Percentiles rank a stretch among this genome's conserved stretches.
Evolutionary conservation across 352 stramenopile species (phyloP).

Genomic region (Phytophthora multivora): DNA sequence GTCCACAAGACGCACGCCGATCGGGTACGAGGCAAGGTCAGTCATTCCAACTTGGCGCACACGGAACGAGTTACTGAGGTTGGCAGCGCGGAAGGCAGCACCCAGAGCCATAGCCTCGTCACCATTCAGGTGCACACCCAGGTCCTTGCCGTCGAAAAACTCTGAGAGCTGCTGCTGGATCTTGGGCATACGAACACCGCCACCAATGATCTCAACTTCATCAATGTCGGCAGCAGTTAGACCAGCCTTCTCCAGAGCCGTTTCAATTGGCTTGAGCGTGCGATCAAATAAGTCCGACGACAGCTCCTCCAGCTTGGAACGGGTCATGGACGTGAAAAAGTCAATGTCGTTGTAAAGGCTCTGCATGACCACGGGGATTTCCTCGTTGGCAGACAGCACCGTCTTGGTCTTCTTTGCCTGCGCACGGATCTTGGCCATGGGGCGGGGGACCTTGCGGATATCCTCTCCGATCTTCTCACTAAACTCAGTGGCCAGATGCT

Average conservation of each 20-base stretch:
- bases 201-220: slow-evolving; percentile 96
- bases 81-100: slow-evolving; percentile 95
- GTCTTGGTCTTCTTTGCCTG: slow-evolving; percentile 98
- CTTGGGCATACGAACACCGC: slow-evolving; percentile 95
- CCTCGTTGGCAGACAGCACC: slow-evolving; percentile 96
- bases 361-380: slow-evolving; percentile 96
- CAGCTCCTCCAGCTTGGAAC: slow-evolving; percentile 93
- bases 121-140: slow-evolving; percentile 97
- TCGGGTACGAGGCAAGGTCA: slow-evolving; percentile 90
- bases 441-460: slow-evolving; percentile 85
- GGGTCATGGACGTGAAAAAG: slow-evolving; percentile 91
- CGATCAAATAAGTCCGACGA: slow-evolving; percentile 88
- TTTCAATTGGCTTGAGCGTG: slow-evolving; percentile 84
- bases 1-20: slow-evolving; percentile 88
- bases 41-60: slow-evolving; percentile 95
- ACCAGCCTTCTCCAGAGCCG: slow-evolving; percentile 87
- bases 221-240: slow-evolving; percentile 93
- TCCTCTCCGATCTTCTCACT: slow-evolving; percentile 92
- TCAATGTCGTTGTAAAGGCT: slow-evolving; percentile 94
- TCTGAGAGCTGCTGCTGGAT: slow-evolving; percentile 91
- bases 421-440: slow-evolving; percentile 96
- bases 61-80: slow-evolving; percentile 96
- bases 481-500: slow-evolving; percentile 95
- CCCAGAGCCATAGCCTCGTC: slow-evolving; percentile 98
- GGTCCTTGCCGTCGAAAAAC: slow-evolving; percentile 81